These are phyloP conservation scores for Bimuria novae-zelandiae DNA, from an alignment of 2,329 filamentous ascomycete genomes.

Conservation along the genomic window DNA sequence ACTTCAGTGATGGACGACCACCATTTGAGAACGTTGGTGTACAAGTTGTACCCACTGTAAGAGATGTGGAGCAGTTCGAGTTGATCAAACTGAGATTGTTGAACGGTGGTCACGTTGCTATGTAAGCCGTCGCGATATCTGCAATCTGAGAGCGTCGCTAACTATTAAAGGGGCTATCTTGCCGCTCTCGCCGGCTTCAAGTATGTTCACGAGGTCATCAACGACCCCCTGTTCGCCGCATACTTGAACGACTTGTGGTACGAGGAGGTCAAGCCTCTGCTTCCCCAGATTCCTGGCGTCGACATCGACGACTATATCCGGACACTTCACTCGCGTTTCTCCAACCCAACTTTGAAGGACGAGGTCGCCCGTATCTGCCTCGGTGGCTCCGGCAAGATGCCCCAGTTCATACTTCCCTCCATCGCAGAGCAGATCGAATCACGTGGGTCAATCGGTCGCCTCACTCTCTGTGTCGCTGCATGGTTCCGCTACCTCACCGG, in stretches of 20 bases:
- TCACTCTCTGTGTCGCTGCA: conserved; percentile 30
- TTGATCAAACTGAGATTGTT: conserved; percentile 35
- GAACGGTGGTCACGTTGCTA: conserved; percentile 33
- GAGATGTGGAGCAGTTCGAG: conserved; percentile 35
- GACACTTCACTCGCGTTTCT: conserved; percentile 32
- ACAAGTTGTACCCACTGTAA: conserved; percentile 32
- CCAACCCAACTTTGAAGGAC: conserved; percentile 35
- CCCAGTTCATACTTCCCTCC: conserved; percentile 37
- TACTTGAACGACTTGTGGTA: conserved; percentile 38
- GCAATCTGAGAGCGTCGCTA: not conserved
- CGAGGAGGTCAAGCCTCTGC: conserved; percentile 34
- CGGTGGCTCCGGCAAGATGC: conserved; percentile 36
- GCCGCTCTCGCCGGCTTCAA: conserved; percentile 32
- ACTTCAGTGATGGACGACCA: conserved; percentile 34
- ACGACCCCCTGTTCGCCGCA: conserved; percentile 27
- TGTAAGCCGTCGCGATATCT: conserved; percentile 7
- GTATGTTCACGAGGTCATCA: conserved; percentile 36
- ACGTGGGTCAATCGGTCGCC: conserved; percentile 28
- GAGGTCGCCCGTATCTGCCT: conserved; percentile 37
- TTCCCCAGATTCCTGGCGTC: conserved; percentile 33
- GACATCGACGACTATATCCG: conserved; percentile 33
- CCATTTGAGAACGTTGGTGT: conserved; percentile 36
- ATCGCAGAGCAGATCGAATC: conserved; percentile 35
- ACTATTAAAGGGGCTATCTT: conserved; percentile 21
- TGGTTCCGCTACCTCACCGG: conserved; percentile 37